Evolutionary conservation across 805 yeast genomes (phyloP).

Genomic region (Lipomyces chichibuensis): DNA sequence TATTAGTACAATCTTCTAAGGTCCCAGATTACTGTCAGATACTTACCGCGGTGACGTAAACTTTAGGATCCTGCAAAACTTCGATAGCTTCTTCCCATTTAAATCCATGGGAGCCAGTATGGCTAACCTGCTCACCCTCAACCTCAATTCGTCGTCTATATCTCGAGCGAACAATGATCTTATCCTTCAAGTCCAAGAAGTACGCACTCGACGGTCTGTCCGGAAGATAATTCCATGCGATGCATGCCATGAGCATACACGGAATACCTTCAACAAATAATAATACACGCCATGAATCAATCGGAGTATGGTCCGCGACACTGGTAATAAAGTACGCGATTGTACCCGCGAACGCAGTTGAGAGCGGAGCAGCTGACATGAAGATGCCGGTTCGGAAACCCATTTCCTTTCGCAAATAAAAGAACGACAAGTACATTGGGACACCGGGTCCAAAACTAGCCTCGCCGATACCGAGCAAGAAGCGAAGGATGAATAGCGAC

Average conservation of each 20-base stretch:
- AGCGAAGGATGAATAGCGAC: conserved; percentile 52
- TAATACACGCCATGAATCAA: conserved; percentile 50
- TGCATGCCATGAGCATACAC: conserved; percentile 48
- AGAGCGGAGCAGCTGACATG: conserved; percentile 47
- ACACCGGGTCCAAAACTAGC: conserved; percentile 52
- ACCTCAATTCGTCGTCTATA: conserved; percentile 31
- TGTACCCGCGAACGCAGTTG: conserved; percentile 50
- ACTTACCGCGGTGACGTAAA: conserved; percentile 35
- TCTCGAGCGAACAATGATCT: conserved; percentile 33
- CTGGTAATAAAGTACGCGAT: conserved; percentile 42
- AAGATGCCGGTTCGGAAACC: conserved; percentile 48
- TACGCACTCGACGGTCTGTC: conserved; percentile 52
- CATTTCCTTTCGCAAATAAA: conserved; percentile 48
- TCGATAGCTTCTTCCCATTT: conserved; percentile 34
- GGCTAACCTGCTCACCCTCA: conserved; percentile 33
- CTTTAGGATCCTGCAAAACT: conserved; percentile 35
- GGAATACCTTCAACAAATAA: conserved; percentile 51
- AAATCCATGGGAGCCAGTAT: conserved; percentile 25
- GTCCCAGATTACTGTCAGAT: neutral
- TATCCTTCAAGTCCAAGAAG: conserved; percentile 42
- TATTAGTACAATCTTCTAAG: neutral
- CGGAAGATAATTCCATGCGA: conserved; percentile 43
- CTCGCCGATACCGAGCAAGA: conserved; percentile 51
- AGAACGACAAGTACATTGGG: conserved; percentile 47
- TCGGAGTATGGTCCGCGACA: conserved; percentile 31